These are phyloP conservation scores for Breynia disticha DNA, from an alignment of 441 rosid genomes.

Conservation along the genomic window DNA sequence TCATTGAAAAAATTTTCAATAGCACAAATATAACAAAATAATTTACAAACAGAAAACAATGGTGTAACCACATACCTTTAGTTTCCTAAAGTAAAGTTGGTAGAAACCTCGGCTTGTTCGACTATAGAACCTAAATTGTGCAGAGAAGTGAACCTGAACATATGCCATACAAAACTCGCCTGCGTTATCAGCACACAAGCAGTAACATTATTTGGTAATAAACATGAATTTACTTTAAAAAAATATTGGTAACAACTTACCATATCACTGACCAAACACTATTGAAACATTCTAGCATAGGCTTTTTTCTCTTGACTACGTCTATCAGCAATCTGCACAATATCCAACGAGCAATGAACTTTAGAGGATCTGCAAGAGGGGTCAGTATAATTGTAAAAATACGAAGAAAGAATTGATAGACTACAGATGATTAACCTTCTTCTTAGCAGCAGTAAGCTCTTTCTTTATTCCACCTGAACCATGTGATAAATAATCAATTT, in stretches of 20 bases:
- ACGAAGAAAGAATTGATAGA: not conserved
- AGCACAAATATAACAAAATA: not conserved
- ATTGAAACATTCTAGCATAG: constrained; percentile 33
- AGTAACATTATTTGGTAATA: not conserved
- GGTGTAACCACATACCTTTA: not conserved
- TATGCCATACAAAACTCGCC: not conserved
- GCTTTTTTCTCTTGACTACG: constrained; percentile 31
- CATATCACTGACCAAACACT: constrained; percentile 11
- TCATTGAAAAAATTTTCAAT: too few relatives aligned
- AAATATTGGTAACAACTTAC: not conserved
- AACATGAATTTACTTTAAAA: not conserved
- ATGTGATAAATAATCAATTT: not conserved
- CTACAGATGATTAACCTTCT: constrained; percentile 18
- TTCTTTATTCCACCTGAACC: constrained; percentile 30
- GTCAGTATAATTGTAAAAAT: not conserved
- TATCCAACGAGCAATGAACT: constrained; percentile 1
- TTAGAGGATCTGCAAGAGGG: too few relatives aligned
- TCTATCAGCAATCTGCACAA: constrained; percentile 30
- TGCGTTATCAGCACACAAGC: not conserved
- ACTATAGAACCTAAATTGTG: not conserved
- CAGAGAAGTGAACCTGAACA: not conserved
- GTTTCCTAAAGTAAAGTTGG: not conserved
- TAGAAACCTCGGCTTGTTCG: not conserved
- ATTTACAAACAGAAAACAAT: not conserved
- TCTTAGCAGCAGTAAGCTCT: constrained; percentile 33